phyloP scores from a whole-genome alignment of 2,329 filamentous ascomycete species.

The Fusarium succisae region DNA sequence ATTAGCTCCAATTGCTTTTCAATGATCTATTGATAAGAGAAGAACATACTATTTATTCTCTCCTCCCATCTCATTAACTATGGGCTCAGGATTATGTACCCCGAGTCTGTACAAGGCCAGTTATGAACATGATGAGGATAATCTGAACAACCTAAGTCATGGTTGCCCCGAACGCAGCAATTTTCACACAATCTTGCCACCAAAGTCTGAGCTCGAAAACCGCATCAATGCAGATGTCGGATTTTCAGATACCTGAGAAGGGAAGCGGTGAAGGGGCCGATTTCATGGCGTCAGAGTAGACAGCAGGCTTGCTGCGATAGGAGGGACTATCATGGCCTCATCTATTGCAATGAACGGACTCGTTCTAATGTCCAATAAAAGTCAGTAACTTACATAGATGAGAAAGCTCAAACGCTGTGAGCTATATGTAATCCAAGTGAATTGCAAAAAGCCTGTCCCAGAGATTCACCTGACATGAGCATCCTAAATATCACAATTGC shows the following conservation, averaged over 20 bases:
- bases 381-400: fast-evolving
- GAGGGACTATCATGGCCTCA: no score
- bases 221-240: background rate
- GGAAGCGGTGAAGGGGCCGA: background rate
- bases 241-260: background rate
- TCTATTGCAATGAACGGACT: no score
- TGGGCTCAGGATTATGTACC: background rate
- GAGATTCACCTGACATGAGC: background rate
- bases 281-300: background rate
- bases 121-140: no score
- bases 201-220: background rate
- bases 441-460: background rate
- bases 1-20: background rate
- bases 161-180: fast-evolving
- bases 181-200: fast-evolving
- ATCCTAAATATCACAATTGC: background rate
- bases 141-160: background rate
- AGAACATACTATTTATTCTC: no score
- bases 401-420: no score
- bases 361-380: background rate
- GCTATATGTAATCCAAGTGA: background rate
- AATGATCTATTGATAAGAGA: background rate
- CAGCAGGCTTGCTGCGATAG: background rate
- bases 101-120: fast-evolving
- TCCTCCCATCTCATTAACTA: no score